Evolutionary conservation across 2,329 filamentous ascomycete species (phyloP).

Genomic region (Aspergillus tamarii): DNA sequence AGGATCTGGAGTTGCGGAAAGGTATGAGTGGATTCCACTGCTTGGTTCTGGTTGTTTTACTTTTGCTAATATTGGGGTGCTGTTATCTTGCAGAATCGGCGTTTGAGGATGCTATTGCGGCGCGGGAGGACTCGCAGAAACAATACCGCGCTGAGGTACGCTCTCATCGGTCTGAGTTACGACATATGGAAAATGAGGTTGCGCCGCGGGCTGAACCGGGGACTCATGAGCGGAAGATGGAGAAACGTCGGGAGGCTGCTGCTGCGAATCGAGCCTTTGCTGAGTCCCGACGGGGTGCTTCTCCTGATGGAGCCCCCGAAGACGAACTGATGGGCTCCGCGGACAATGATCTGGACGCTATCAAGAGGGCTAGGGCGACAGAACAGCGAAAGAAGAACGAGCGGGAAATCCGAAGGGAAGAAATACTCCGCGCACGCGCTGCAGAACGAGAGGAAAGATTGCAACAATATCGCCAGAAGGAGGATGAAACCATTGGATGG

Average conservation of each 20-base stretch:
- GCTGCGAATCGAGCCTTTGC: constrained; percentile 74
- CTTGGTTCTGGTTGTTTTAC: background rate
- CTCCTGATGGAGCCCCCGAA: constrained; percentile 70
- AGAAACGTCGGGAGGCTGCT: constrained; percentile 77
- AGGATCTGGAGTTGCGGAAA: constrained; percentile 69
- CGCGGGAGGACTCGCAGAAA: constrained; percentile 32
- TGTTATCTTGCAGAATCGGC: constrained; percentile 30
- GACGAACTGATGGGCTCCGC: constrained; percentile 72
- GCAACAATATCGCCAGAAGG: constrained; percentile 70
- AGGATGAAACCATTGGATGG: constrained; percentile 83
- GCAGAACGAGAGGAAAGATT: constrained; percentile 81
- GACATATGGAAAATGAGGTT: constrained; percentile 66
- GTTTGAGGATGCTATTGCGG: constrained; percentile 33
- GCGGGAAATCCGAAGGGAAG: constrained; percentile 79
- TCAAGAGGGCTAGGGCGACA: constrained; percentile 67
- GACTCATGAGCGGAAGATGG: constrained; percentile 78
- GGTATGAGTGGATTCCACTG: constrained; percentile 29
- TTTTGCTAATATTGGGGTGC: background rate
- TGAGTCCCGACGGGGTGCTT: constrained; percentile 60
- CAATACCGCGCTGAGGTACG: constrained; percentile 57
- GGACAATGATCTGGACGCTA: constrained; percentile 61
- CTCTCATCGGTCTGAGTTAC: constrained; percentile 38
- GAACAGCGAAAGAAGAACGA: constrained; percentile 78
- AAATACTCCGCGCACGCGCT: constrained; percentile 71
- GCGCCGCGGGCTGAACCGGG: constrained; percentile 81